Evolutionary conservation across 108 stramenopile species (phyloP).

Genomic region (Bacterosira constricta): DNA sequence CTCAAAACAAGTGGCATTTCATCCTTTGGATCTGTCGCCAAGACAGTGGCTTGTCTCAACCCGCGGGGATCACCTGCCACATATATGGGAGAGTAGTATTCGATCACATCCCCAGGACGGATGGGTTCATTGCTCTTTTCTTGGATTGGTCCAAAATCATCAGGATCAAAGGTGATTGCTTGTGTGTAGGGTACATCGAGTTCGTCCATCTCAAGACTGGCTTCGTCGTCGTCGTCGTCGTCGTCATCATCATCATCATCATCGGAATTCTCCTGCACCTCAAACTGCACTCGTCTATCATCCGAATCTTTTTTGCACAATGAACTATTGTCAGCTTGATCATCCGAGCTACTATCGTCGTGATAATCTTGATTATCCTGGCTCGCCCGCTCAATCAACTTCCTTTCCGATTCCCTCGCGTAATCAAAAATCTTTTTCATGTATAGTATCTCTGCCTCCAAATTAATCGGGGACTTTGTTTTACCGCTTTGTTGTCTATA

Average conservation of each 20-base stretch:
- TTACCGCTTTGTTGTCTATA: background rate
- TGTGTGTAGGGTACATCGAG: background rate
- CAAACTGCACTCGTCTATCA: background rate
- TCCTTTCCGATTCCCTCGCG: background rate
- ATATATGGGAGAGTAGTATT: slow-evolving; percentile 64
- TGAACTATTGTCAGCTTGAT: background rate
- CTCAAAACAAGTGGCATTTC: slow-evolving; percentile 48
- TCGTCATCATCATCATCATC: background rate
- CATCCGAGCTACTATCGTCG: background rate
- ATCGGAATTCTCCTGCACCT: background rate
- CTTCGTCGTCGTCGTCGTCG: background rate
- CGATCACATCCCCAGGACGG: slow-evolving; percentile 71
- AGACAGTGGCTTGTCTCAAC: slow-evolving; percentile 51
- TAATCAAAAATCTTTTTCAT: background rate
- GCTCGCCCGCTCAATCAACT: background rate
- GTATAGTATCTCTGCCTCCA: background rate
- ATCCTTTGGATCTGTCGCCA: slow-evolving; percentile 49
- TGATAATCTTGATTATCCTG: background rate
- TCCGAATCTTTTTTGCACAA: background rate
- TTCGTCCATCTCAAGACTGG: background rate
- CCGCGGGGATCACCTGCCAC: slow-evolving; percentile 60
- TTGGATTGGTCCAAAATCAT: slow-evolving; percentile 24
- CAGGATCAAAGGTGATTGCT: slow-evolving; percentile 7
- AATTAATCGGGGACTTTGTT: background rate
- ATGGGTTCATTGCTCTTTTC: slow-evolving; percentile 65